Percentiles rank a stretch among this genome's conserved stretches.
phyloP scores from a whole-genome alignment of 2,329 filamentous ascomycete species.

The Xylaria sp. region DNA sequence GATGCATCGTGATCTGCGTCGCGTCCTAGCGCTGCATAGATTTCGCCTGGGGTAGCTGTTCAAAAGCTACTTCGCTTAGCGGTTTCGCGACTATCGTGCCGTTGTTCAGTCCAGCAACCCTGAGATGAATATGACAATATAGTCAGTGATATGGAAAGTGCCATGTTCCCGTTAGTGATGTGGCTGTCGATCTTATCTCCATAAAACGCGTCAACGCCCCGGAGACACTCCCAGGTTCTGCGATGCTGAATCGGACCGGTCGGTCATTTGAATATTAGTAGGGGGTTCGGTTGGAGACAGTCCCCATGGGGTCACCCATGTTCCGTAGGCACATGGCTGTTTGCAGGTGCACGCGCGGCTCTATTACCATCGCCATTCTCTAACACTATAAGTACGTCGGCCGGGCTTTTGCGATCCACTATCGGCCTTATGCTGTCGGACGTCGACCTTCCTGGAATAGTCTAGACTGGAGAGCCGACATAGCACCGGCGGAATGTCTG shows the following conservation, averaged over 20 bases:
- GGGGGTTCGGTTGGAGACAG: neutral
- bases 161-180: neutral
- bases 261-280: neutral
- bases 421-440: neutral
- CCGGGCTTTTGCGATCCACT: neutral
- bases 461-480: constrained; percentile 20
- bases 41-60: neutral
- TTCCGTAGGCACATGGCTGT: neutral
- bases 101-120: neutral
- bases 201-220: neutral
- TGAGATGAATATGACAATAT: neutral
- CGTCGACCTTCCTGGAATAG: constrained; percentile 12
- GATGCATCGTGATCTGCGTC: neutral
- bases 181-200: neutral
- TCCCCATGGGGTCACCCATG: too few relatives aligned
- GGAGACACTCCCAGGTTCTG: neutral
- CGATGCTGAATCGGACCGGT: neutral
- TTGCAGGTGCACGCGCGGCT: neutral
- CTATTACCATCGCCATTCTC: neutral
- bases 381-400: neutral
- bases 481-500: constrained; percentile 19
- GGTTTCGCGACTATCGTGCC: neutral
- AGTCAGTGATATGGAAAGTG: neutral
- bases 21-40: neutral
- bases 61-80: neutral